phyloP scores from a whole-genome alignment of 345 rosid species.

The Eucalyptus camaldulensis region DNA sequence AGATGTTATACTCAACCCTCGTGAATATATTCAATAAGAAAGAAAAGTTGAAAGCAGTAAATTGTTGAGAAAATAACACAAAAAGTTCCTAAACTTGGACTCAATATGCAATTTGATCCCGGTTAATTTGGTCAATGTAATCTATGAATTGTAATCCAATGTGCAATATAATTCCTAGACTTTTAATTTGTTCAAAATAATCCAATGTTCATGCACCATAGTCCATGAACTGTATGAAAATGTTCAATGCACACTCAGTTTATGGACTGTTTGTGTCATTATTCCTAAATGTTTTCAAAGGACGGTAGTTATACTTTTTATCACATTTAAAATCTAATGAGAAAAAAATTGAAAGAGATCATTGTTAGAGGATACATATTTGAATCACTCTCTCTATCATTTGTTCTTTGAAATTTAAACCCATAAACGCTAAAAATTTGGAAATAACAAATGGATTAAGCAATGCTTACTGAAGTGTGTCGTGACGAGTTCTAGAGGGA shows the following conservation, averaged over 20 bases:
- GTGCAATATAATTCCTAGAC: fast-evolving
- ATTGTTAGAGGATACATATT: background rate
- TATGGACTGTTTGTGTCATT: too few relatives aligned
- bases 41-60: too few relatives aligned
- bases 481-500: background rate
- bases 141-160: too few relatives aligned
- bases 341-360: background rate
- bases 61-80: too few relatives aligned
- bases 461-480: background rate
- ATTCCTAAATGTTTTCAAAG: background rate
- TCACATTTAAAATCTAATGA: background rate
- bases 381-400: background rate
- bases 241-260: too few relatives aligned
- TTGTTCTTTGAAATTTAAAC: background rate
- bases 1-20: background rate
- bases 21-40: background rate
- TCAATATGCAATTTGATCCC: too few relatives aligned
- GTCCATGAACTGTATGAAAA: too few relatives aligned
- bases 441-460: background rate
- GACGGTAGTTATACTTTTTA: background rate
- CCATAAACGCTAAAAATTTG: background rate
- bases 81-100: fast-evolving
- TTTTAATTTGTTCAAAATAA: fast-evolving
- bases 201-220: fast-evolving
- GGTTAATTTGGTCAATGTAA: too few relatives aligned